phyloP scores from a whole-genome alignment of 2,329 filamentous ascomycete genomes.

The Talaromyces sp. region DNA sequence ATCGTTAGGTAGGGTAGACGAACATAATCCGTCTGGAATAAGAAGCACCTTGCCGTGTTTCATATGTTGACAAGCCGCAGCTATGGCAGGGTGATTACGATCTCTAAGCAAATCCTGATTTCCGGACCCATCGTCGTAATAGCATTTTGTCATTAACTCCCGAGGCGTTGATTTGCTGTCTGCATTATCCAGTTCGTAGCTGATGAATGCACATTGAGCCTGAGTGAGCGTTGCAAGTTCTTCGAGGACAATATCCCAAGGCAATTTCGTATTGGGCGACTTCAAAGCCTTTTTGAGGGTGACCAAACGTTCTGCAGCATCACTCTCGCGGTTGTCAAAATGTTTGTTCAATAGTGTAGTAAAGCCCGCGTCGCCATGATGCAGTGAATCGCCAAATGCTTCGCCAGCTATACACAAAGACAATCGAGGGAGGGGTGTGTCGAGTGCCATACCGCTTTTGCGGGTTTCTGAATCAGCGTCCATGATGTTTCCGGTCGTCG shows the following conservation, averaged over 20 bases:
- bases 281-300: slow-evolving; percentile 54
- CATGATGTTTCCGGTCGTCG: background rate
- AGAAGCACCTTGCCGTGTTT: slow-evolving; percentile 66
- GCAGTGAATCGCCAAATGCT: slow-evolving; percentile 19
- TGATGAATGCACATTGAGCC: slow-evolving; percentile 62
- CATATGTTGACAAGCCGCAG: slow-evolving; percentile 63
- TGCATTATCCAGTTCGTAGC: slow-evolving; percentile 55
- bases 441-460: background rate
- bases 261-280: slow-evolving; percentile 51
- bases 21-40: slow-evolving; percentile 57
- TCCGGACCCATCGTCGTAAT: slow-evolving; percentile 57
- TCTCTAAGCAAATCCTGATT: slow-evolving; percentile 52
- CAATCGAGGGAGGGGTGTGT: slow-evolving; percentile 14
- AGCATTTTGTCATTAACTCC: slow-evolving; percentile 61
- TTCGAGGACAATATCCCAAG: slow-evolving; percentile 61
- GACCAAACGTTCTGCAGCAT: slow-evolving; percentile 55
- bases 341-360: slow-evolving; percentile 25
- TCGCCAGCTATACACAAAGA: slow-evolving; percentile 26
- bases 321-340: slow-evolving; percentile 22
- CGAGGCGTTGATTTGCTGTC: slow-evolving; percentile 58
- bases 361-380: slow-evolving; percentile 22
- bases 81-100: slow-evolving; percentile 60
- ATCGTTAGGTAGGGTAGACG: slow-evolving; percentile 52
- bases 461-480: background rate
- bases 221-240: slow-evolving; percentile 58